A percentile compares a stretch with the other conserved stretches of the same genome.
Conservation (phyloP, 2,329 filamentous ascomycete species). For the Paecilomyces dactylethromorphus region DNA sequence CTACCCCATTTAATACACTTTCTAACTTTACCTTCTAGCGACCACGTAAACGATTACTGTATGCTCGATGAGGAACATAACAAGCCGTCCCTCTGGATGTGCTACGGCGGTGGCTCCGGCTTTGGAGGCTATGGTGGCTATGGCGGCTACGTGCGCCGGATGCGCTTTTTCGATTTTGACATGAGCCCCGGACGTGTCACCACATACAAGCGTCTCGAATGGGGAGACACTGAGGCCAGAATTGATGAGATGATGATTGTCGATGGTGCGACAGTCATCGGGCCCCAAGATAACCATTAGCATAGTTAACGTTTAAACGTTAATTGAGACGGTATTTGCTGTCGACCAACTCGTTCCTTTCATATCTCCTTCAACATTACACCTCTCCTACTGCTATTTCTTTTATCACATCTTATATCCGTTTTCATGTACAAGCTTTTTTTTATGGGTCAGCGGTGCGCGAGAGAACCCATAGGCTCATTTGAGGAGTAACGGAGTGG, state of each 20-base stretch:
- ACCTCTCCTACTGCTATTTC: not conserved
- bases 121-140: constrained; percentile 96
- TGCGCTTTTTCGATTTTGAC: constrained; percentile 89
- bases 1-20: not conserved
- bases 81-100: constrained; percentile 88
- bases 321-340: not conserved
- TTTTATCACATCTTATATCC: constrained; percentile 13
- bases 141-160: constrained; percentile 71
- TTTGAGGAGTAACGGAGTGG: too few relatives aligned
- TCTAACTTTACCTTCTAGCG: constrained; percentile 44
- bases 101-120: constrained; percentile 84
- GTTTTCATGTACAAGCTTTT: not conserved
- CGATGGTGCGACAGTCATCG: constrained; percentile 50
- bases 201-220: constrained; percentile 88
- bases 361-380: not conserved
- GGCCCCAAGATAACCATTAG: constrained; percentile 10
- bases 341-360: not conserved
- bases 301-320: not conserved
- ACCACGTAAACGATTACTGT: constrained; percentile 97
- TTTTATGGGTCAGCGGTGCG: too few relatives aligned
- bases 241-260: constrained; percentile 57
- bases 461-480: too few relatives aligned
- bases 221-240: constrained; percentile 45
- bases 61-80: constrained; percentile 55
- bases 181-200: constrained; percentile 81